These are phyloP conservation scores for Rhinocladiella mackenziei DNA, from an alignment of 2,329 filamentous ascomycete genomes.

Conservation along the genomic window DNA sequence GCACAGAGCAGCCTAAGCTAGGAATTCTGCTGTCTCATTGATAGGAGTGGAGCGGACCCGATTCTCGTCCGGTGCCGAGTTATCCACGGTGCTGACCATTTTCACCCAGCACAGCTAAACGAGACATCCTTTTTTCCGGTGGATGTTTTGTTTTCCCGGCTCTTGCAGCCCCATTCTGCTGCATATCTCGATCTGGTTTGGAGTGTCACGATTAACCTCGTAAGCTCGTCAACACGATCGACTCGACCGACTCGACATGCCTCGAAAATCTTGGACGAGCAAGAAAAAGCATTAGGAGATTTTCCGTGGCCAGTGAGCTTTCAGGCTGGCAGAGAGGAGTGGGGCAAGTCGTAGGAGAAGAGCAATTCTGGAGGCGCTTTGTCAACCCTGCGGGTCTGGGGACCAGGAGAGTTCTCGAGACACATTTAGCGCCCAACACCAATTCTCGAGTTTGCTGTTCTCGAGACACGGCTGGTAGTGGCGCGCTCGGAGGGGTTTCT, in stretches of 20 bases:
- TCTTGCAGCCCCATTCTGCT: too few species aligned
- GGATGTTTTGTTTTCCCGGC: too few species aligned
- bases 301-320: background rate
- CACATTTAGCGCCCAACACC: background rate
- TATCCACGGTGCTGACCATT: background rate
- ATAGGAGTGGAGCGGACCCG: too few species aligned
- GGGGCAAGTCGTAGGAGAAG: too few species aligned
- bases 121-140: background rate
- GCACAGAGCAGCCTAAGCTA: background rate
- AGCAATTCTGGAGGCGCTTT: too few species aligned
- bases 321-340: too few species aligned
- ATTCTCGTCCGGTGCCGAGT: slow-evolving; percentile 1
- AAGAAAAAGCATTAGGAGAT: too few species aligned
- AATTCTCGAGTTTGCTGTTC: slow-evolving; percentile 3
- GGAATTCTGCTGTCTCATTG: background rate
- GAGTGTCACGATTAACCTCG: too few species aligned
- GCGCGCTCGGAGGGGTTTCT: too few species aligned
- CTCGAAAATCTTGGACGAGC: too few species aligned
- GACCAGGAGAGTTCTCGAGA: slow-evolving; percentile 2
- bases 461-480: background rate
- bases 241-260: background rate
- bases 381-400: slow-evolving; percentile 1
- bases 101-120: background rate
- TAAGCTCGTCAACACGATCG: too few species aligned
- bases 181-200: too few species aligned